Conservation (phyloP, 2,329 filamentous ascomycete genomes). For the Sclerotinia trifoliorum region DNA sequence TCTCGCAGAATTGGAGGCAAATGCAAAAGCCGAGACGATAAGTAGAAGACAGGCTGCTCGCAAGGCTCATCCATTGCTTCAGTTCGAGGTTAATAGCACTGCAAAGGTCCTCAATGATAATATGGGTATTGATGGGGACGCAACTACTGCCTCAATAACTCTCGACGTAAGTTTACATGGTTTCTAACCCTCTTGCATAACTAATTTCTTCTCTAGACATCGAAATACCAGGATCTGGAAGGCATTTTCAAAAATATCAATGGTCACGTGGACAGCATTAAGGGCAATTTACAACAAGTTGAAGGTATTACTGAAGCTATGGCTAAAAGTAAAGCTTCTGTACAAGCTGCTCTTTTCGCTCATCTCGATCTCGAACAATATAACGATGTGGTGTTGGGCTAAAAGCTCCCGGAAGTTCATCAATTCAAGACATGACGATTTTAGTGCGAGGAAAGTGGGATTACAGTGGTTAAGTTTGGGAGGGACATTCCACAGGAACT, state of each 20-base stretch:
- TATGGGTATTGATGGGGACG: constrained; percentile 26
- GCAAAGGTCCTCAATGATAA: constrained; percentile 27
- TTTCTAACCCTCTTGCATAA: neutral
- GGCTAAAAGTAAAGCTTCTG: constrained; percentile 35
- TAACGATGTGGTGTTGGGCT: constrained; percentile 38
- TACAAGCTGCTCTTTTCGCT: constrained; percentile 38
- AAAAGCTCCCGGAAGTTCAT: neutral
- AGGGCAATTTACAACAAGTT: constrained; percentile 39
- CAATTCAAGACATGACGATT: neutral
- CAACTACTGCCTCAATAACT: constrained; percentile 15
- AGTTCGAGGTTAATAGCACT: constrained; percentile 24
- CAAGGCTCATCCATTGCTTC: constrained; percentile 39
- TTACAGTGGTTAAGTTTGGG: constrained; percentile 4
- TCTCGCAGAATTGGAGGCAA: constrained; percentile 53
- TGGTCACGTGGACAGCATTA: constrained; percentile 39
- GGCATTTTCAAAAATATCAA: constrained; percentile 34
- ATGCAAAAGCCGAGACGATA: constrained; percentile 54
- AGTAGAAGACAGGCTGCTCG: constrained; percentile 48
- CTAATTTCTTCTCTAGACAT: constrained; percentile 31
- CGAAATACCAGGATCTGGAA: constrained; percentile 35
- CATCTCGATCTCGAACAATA: constrained; percentile 36
- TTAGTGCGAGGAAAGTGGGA: constrained; percentile 10
- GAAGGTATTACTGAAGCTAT: constrained; percentile 38
- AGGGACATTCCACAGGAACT: constrained; percentile 3
- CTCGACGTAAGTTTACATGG: constrained; percentile 30